phyloP scores from a whole-genome alignment of 768 basidiomycete genomes.

The Collybia sp. region DNA sequence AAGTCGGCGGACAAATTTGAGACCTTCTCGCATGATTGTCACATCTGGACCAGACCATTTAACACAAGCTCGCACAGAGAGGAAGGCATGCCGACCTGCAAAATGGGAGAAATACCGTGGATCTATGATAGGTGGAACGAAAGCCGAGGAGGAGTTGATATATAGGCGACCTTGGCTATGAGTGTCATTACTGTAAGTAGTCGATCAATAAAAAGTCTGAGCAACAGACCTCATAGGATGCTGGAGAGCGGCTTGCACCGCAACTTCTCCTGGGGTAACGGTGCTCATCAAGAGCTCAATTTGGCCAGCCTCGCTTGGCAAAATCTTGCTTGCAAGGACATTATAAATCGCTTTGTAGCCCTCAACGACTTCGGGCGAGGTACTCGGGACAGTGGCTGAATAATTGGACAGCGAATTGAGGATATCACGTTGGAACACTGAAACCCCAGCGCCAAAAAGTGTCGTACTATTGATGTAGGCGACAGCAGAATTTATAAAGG shows the following conservation, averaged over 20 bases:
- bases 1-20: constrained; percentile 55
- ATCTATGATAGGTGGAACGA: constrained; percentile 59
- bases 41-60: constrained; percentile 27
- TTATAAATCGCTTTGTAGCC: constrained; percentile 57
- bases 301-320: constrained; percentile 39
- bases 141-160: constrained; percentile 55
- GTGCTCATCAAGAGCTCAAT: constrained; percentile 51
- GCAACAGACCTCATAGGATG: constrained; percentile 46
- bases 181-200: constrained; percentile 4
- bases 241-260: constrained; percentile 63
- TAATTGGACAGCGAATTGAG: too few species aligned
- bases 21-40: constrained; percentile 48
- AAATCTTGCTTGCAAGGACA: constrained; percentile 31
- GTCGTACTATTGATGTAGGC: too few species aligned
- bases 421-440: too few species aligned
- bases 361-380: constrained; percentile 37
- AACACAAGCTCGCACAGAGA: not conserved
- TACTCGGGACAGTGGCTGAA: too few species aligned
- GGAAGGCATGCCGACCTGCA: constrained; percentile 29
- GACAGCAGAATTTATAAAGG: too few species aligned
- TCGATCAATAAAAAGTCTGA: too few species aligned
- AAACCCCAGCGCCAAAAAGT: too few species aligned
- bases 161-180: constrained; percentile 52
- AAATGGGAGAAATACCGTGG: constrained; percentile 59
- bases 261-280: constrained; percentile 31